Base-by-base conservation (phyloP, 371 early-diverging fungal species). In the Lichtheimia ramosa region DNA sequence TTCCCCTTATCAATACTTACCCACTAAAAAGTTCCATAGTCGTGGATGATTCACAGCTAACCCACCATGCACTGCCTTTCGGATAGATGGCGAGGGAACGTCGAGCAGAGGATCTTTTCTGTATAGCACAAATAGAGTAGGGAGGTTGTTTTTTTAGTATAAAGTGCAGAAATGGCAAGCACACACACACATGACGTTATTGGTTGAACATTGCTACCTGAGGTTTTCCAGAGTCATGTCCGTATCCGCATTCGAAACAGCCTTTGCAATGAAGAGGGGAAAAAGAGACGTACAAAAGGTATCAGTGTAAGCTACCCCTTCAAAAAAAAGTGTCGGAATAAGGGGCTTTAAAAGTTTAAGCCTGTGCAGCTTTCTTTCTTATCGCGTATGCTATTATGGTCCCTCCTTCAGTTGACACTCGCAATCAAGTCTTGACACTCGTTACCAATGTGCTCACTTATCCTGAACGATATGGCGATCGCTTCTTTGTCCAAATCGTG, bases 221-320 rank as follows among this genome's bases (percentile, higher is more conserved):
- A 63, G 58, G 27, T 63, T 58, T 34, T 63, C 54, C 14, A 42
- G 54, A 34, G 63, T 53, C 63, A 63, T 63, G 46, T 34, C 34
- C 54, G 34, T 16, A 20, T 40, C 23, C 51, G 20, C 54, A 54
- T 54, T 54, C 54, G 54, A 54, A 54, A 16, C 21, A 27, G n/a
- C 16, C 7, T 13, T 51, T 51, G 14, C 5, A 10, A 27, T 13
- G 14, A n/a, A n/a, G 28, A 51, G 16, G 28, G 21, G 16, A 54
- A 10, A 23, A 41, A 54, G 42, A 41, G 14, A 43, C 56, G 21
- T 20, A 10, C 21, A 46, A 46, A 46, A 46, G 21, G 46, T n/a
- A 46, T 10, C 18, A 46, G n/a, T 46, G 21, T 6, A 46, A 46
- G 21, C 16, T 7, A 46, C 46, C 46, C 46, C 46, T 21, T 21